Percentiles rank a stretch among this genome's conserved stretches.
These are phyloP conservation scores for Picochlorum sp. DNA, from an alignment of 139 green algal species.

Conservation along the genomic window DNA sequence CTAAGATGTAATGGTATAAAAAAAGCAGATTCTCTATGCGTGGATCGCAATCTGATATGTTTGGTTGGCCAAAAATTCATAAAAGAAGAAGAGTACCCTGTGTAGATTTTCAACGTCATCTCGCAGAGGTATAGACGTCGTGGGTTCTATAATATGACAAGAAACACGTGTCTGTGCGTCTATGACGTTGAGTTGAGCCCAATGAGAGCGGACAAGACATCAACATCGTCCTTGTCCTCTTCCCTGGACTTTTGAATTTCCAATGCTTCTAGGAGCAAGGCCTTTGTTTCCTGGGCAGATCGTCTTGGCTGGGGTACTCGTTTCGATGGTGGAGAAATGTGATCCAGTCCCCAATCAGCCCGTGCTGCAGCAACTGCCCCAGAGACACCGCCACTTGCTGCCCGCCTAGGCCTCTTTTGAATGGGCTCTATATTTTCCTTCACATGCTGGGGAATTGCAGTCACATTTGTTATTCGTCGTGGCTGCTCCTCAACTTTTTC, in stretches of 20 bases:
- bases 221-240: slow-evolving; percentile 8
- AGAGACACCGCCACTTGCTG: slow-evolving; percentile 26
- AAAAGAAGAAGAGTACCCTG: too few species aligned
- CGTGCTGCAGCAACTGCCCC: slow-evolving; percentile 25
- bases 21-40: too few species aligned
- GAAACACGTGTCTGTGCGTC: neutral
- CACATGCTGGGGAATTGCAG: neutral
- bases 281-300: slow-evolving; percentile 10
- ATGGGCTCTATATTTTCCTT: slow-evolving; percentile 4
- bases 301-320: neutral
- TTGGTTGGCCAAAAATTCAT: too few species aligned
- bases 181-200: slow-evolving; percentile 12
- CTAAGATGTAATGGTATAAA: too few species aligned
- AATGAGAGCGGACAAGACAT: slow-evolving; percentile 27
- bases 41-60: too few species aligned
- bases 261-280: slow-evolving; percentile 20
- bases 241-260: neutral
- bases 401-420: slow-evolving; percentile 20
- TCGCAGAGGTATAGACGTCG: neutral
- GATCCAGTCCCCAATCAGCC: slow-evolving; percentile 19
- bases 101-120: neutral
- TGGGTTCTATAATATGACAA: too few species aligned
- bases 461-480: neutral
- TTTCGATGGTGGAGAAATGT: slow-evolving; percentile 24
- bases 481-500: neutral